Conservation (phyloP, 768 basidiomycete species). For the Mrakia hoshinonis region DNA sequence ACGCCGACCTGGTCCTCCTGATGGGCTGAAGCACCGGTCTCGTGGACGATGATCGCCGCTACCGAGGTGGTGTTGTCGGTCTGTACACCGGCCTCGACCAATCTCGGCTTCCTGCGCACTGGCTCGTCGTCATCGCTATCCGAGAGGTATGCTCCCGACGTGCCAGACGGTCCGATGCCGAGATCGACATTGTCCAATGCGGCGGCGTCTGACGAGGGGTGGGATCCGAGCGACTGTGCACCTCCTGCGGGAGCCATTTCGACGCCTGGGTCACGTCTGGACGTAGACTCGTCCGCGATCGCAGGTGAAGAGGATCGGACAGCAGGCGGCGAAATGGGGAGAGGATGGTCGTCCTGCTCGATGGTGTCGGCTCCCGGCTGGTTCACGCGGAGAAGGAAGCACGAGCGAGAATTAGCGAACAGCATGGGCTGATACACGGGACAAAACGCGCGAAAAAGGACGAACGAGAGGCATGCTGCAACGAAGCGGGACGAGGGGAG, state of each 20-base stretch:
- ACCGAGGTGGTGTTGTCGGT: not conserved
- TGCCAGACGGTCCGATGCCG: not conserved
- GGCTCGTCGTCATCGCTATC: not conserved
- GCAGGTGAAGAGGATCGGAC: not conserved
- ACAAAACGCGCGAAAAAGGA: too few species aligned
- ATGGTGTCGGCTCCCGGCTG: too few species aligned
- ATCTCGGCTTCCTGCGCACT: not conserved
- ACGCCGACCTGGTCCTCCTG: not conserved
- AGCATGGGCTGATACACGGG: too few species aligned
- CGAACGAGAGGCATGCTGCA: not conserved
- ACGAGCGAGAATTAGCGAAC: too few species aligned
- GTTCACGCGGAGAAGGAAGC: too few species aligned
- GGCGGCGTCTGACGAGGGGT: not conserved
- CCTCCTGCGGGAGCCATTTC: not conserved
- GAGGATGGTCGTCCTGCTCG: conserved; percentile 19
- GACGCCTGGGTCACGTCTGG: not conserved
- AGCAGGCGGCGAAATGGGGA: not conserved
- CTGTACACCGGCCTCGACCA: not conserved
- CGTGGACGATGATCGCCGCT: not conserved
- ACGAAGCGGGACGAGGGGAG: not conserved
- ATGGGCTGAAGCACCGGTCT: not conserved
- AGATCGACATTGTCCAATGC: not conserved
- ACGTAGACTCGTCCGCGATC: too few species aligned
- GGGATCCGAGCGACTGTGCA: not conserved
- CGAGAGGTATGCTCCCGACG: not conserved